A percentile compares a stretch with the other conserved stretches of the same genome.
Conservation (phyloP, 1,284 basidiomycete species). For the Rhodotorula sp. region DNA sequence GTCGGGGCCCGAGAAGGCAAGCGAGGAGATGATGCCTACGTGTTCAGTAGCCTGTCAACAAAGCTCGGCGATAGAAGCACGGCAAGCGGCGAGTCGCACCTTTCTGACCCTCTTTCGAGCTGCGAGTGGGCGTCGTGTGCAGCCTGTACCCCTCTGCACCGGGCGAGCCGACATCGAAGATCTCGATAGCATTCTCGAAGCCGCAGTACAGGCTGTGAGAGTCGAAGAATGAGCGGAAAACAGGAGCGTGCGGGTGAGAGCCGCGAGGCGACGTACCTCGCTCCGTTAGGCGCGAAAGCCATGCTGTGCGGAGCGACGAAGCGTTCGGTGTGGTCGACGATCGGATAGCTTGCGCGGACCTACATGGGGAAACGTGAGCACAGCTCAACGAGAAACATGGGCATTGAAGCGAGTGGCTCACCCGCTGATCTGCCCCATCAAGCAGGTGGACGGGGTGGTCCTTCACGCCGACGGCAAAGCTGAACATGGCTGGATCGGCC, state of each 20-base stretch:
- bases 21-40: slow-evolving; percentile 76
- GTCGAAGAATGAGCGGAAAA: slow-evolving; percentile 5
- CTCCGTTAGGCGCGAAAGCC: slow-evolving; percentile 68
- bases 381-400: no score
- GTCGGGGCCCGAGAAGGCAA: slow-evolving; percentile 63
- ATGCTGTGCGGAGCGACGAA: slow-evolving; percentile 80
- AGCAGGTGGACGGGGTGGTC: slow-evolving; percentile 40
- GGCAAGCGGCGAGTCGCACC: slow-evolving; percentile 55
- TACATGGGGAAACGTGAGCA: slow-evolving; percentile 46
- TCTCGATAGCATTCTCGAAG: slow-evolving; percentile 82
- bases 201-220: slow-evolving; percentile 76
- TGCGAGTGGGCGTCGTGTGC: slow-evolving; percentile 71
- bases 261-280: slow-evolving; percentile 58
- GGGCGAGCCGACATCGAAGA: slow-evolving; percentile 74
- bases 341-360: slow-evolving; percentile 85
- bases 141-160: slow-evolving; percentile 68
- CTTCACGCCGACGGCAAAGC: slow-evolving; percentile 37
- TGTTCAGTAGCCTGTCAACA: background rate
- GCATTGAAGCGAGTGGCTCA: slow-evolving; percentile 6
- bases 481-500: slow-evolving; percentile 31
- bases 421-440: slow-evolving; percentile 28
- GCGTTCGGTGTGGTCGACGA: slow-evolving; percentile 85
- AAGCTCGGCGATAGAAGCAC: background rate
- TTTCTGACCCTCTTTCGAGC: slow-evolving; percentile 79
- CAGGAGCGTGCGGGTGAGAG: background rate